A percentile compares a stretch with the other conserved stretches of the same genome.
phyloP scores from a whole-genome alignment of 176 grass and related monocot species.

The Cenchrus americanus region DNA sequence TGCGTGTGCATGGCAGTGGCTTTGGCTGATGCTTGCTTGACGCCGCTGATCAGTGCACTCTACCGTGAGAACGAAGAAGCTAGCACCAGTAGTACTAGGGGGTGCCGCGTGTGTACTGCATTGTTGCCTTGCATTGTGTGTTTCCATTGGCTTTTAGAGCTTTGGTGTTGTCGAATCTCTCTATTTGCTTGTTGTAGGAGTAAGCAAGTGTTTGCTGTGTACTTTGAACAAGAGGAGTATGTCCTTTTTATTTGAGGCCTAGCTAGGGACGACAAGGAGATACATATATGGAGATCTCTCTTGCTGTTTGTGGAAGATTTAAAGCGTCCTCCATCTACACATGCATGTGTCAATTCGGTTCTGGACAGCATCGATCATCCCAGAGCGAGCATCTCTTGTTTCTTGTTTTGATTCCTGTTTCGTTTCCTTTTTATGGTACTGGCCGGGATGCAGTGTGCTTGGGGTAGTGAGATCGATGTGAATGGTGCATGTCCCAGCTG shows the following conservation, averaged over 20 bases:
- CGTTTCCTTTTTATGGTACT: constrained; percentile 50
- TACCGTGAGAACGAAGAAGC: background rate
- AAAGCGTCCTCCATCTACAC: constrained; percentile 2
- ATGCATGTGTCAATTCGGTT: constrained; percentile 55
- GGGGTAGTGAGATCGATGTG: constrained; percentile 45
- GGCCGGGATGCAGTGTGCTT: constrained; percentile 18
- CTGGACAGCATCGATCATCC: background rate
- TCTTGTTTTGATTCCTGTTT: constrained; percentile 63
- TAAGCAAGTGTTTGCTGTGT: constrained; percentile 43
- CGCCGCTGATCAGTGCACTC: constrained; percentile 31
- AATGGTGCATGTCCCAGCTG: constrained; percentile 45
- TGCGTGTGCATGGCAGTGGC: constrained; percentile 44
- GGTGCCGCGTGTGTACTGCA: constrained; percentile 38
- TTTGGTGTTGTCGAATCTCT: constrained; percentile 38
- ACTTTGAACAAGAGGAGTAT: constrained; percentile 20
- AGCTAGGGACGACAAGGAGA: constrained; percentile 37
- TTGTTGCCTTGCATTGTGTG: constrained; percentile 10
- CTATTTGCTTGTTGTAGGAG: constrained; percentile 37
- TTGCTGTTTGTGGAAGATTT: constrained; percentile 49
- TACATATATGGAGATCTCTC: constrained; percentile 54
- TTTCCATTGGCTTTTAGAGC: constrained; percentile 34
- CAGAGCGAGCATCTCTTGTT: constrained; percentile 40
- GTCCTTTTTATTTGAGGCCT: constrained; percentile 1
- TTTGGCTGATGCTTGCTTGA: background rate
- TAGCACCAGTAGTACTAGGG: background rate